Evolutionary conservation across 1,284 basidiomycete species (phyloP).

Genomic region (Papiliotrema flavescens): DNA sequence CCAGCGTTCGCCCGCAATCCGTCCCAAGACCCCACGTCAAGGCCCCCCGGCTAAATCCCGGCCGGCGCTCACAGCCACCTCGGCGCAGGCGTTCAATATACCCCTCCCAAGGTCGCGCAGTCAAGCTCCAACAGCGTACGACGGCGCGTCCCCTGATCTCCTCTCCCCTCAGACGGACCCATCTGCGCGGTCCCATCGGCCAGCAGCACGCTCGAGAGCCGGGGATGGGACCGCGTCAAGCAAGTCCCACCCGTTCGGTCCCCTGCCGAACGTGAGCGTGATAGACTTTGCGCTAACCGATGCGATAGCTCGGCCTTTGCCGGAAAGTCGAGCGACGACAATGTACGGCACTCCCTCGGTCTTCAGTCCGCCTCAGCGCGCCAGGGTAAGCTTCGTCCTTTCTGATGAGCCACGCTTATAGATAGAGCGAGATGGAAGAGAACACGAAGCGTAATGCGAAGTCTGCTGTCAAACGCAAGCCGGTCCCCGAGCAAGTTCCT

Average conservation of each 20-base stretch:
- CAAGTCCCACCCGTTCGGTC: not conserved
- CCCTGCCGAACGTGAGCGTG: conserved; percentile 15
- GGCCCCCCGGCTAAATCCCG: not conserved
- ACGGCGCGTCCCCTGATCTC: not conserved
- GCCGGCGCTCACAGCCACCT: not conserved
- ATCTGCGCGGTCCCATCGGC: not conserved
- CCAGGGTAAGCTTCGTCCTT: not conserved
- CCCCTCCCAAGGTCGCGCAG: not conserved
- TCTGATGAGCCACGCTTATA: not conserved
- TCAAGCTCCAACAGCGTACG: conserved; percentile 3
- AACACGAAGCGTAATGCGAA: not conserved
- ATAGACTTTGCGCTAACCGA: conserved; percentile 13
- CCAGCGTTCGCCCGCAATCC: not conserved
- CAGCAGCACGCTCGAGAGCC: not conserved
- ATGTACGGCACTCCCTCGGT: conserved; percentile 4
- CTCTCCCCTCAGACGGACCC: not conserved
- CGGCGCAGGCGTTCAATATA: not conserved
- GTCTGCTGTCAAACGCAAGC: conserved; percentile 3
- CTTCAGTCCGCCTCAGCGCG: not conserved
- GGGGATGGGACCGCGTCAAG: not conserved
- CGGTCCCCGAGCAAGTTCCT: conserved; percentile 10
- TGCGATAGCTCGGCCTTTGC: conserved; percentile 16
- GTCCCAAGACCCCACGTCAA: not conserved
- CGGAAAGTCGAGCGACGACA: conserved; percentile 15
- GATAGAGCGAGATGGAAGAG: not conserved